A percentile compares a stretch with the other conserved stretches of the same genome.
These are phyloP conservation scores for Corrigiola litoralis DNA, from an alignment of 179 eudicot species.

Conservation along the genomic window DNA sequence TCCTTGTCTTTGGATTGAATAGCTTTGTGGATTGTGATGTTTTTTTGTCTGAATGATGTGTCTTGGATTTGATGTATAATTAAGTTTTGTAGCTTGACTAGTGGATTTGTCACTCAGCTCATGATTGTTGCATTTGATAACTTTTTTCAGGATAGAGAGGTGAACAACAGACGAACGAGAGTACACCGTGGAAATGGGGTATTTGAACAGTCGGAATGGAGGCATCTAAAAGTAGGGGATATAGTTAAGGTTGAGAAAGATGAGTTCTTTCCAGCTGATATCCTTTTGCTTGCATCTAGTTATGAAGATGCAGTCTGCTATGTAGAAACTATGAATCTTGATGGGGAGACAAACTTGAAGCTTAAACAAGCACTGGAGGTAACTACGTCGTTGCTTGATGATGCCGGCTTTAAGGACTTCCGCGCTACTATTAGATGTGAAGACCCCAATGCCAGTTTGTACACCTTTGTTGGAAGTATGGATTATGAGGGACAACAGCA, in stretches of 20 bases:
- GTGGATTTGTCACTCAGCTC: neutral
- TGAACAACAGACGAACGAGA: slow-evolving; percentile 68
- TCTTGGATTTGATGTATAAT: neutral
- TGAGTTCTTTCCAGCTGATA: slow-evolving; percentile 89
- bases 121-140: slow-evolving; percentile 6
- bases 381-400: slow-evolving; percentile 58
- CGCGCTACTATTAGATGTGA: slow-evolving; percentile 69
- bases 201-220: slow-evolving; percentile 58
- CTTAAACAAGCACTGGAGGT: slow-evolving; percentile 74
- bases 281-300: slow-evolving; percentile 76
- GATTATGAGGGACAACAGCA: slow-evolving; percentile 54
- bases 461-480: slow-evolving; percentile 80
- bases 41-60: neutral
- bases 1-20: neutral
- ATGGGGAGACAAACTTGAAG: slow-evolving; percentile 92
- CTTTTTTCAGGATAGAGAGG: slow-evolving; percentile 67
- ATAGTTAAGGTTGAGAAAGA: slow-evolving; percentile 79
- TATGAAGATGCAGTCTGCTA: slow-evolving; percentile 83
- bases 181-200: slow-evolving; percentile 58
- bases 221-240: slow-evolving; percentile 70
- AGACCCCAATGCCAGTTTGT: slow-evolving; percentile 89
- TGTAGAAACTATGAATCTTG: slow-evolving; percentile 95
- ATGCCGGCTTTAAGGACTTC: slow-evolving; percentile 47
- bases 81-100: neutral
- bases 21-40: neutral